These are phyloP conservation scores for Tetracladium maxilliforme DNA, from an alignment of 2,329 filamentous ascomycete genomes.

Conservation along the genomic window DNA sequence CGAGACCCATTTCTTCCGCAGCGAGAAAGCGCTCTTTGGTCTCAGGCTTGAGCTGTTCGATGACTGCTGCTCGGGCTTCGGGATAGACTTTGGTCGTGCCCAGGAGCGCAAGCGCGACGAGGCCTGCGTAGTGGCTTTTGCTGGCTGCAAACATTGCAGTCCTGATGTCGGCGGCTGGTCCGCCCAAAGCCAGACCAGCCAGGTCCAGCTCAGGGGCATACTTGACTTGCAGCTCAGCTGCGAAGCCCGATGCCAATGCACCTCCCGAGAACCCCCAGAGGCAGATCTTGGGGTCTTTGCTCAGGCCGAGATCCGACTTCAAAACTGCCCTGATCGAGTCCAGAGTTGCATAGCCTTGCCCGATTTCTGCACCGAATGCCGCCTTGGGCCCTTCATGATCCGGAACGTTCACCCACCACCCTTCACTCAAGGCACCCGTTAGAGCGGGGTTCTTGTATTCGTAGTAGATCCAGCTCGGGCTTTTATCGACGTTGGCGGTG, in stretches of 20 bases:
- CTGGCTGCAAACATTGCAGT: constrained; percentile 18
- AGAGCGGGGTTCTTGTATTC: constrained; percentile 17
- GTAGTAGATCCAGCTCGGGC: constrained; percentile 21
- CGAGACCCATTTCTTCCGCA: too few relatives aligned
- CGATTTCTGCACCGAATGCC: constrained; percentile 4
- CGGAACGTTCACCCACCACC: constrained; percentile 7
- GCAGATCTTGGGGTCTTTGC: constrained; percentile 16
- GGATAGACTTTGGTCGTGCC: constrained; percentile 19
- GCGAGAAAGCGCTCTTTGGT: too few relatives aligned
- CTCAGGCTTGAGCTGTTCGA: constrained; percentile 13
- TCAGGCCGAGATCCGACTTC: constrained; percentile 14
- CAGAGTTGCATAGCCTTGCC: constrained; percentile 6
- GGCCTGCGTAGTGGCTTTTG: constrained; percentile 15
- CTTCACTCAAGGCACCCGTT: constrained; percentile 22
- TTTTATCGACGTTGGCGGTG: constrained; percentile 20
- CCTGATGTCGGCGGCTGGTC: constrained; percentile 24
- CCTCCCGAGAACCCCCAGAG: constrained; percentile 44
- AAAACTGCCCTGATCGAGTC: constrained; percentile 9
- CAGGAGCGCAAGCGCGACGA: constrained; percentile 17
- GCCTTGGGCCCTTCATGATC: constrained; percentile 9
- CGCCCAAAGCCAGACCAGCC: constrained; percentile 31
- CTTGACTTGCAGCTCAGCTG: constrained; percentile 30
- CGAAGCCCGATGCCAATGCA: constrained; percentile 32
- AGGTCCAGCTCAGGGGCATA: constrained; percentile 38
- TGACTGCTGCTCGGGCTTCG: constrained; percentile 11